Conservation (phyloP, 495 filamentous ascomycete genomes). For the Aspergillus haitiensis region DNA sequence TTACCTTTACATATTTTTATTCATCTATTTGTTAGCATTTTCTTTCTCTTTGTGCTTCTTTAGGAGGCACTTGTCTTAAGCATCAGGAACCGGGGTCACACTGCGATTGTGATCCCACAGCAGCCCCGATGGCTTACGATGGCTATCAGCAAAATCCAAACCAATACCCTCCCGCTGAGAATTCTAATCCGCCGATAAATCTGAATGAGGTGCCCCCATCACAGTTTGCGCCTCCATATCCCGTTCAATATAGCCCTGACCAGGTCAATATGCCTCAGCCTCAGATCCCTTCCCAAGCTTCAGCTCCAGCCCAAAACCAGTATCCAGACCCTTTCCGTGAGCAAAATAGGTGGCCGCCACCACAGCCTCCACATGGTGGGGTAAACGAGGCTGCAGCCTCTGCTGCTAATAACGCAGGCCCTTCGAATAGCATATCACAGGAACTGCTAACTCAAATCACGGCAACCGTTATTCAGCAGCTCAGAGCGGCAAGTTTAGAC, state of each 20-base stretch:
- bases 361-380: constrained; percentile 24
- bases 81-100: not conserved
- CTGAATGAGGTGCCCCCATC: constrained; percentile 28
- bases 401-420: constrained; percentile 41
- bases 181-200: constrained; percentile 24
- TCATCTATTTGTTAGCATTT: too few species aligned
- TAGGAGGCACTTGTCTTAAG: not conserved
- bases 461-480: constrained; percentile 54
- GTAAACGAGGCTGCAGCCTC: constrained; percentile 54
- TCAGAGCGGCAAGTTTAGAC: constrained; percentile 47
- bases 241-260: constrained; percentile 36
- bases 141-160: constrained; percentile 33
- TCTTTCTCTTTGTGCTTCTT: too few species aligned
- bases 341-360: constrained; percentile 22
- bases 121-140: constrained; percentile 45
- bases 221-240: constrained; percentile 36
- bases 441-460: constrained; percentile 54
- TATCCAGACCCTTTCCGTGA: constrained; percentile 28
- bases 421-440: constrained; percentile 44
- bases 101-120: constrained; percentile 7
- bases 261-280: constrained; percentile 47
- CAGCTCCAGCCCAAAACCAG: constrained; percentile 22
- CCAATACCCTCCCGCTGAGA: constrained; percentile 32
- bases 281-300: constrained; percentile 20
- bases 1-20: too few species aligned